Percentiles rank a stretch among this genome's conserved stretches.
Evolutionary conservation across 2,329 filamentous ascomycete species (phyloP).

Genomic region (Aspergillus persii): DNA sequence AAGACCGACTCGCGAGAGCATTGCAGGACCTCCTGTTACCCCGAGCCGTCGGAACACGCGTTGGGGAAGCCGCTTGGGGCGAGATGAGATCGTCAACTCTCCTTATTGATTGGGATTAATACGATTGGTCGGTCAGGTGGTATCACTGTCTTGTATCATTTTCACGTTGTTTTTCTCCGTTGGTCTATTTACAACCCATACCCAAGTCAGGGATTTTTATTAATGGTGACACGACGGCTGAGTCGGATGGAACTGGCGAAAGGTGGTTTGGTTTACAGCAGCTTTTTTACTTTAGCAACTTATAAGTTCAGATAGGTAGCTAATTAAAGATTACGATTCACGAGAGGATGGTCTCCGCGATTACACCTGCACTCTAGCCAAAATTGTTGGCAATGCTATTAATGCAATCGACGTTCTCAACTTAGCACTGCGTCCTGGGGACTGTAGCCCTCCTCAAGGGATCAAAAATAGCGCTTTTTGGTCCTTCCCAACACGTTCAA

Average conservation of each 20-base stretch:
- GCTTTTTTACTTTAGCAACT: not conserved
- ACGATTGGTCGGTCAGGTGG: not conserved
- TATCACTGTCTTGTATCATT: constrained; percentile 5
- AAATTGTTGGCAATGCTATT: not conserved
- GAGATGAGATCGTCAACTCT: constrained; percentile 79
- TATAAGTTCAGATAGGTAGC: constrained; percentile 7
- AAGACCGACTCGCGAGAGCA: constrained; percentile 88
- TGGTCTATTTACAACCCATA: not conserved
- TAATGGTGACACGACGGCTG: constrained; percentile 1
- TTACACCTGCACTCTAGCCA: not conserved
- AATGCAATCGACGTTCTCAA: not conserved
- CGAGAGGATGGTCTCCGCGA: not conserved
- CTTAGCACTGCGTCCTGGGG: not conserved
- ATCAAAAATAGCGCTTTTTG: not conserved
- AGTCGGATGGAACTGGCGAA: constrained; percentile 1
- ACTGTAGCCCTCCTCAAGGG: not conserved
- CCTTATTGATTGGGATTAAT: constrained; percentile 49
- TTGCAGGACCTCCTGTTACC: constrained; percentile 60
- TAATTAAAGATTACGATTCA: constrained; percentile 13
- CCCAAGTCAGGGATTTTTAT: not conserved
- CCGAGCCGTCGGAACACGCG: constrained; percentile 38
- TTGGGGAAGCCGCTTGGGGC: constrained; percentile 55
- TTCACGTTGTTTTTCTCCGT: not conserved
- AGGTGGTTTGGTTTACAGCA: not conserved
- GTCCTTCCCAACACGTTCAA: not conserved